Conservation (phyloP, 2,329 filamentous ascomycete species). For the Trichoderma breve region DNA sequence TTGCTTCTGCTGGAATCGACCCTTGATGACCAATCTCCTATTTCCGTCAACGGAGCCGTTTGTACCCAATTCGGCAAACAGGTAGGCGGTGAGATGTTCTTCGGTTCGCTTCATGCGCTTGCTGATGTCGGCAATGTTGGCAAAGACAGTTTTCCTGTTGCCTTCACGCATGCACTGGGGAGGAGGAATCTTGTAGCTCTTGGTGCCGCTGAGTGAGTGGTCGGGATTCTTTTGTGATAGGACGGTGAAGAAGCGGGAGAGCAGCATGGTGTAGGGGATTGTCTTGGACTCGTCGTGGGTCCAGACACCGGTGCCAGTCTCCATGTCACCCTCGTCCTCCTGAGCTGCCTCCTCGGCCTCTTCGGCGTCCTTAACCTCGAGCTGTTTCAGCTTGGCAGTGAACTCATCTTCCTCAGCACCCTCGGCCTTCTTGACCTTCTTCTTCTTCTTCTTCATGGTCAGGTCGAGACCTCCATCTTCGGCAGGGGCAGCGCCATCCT, state of each 20-base stretch:
- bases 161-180: slow-evolving; percentile 99
- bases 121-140: slow-evolving; percentile 98
- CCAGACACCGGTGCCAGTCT: slow-evolving; percentile 89
- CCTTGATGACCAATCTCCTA: slow-evolving; percentile 94
- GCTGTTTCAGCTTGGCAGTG: slow-evolving; percentile 59
- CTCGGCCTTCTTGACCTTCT: slow-evolving; percentile 61
- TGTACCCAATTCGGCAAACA: slow-evolving; percentile 97
- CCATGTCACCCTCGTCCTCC: slow-evolving; percentile 71
- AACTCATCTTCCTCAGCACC: slow-evolving; percentile 62
- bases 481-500: slow-evolving; percentile 38
- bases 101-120: slow-evolving; percentile 99
- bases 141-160: slow-evolving; percentile 99
- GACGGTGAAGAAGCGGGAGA: slow-evolving; percentile 90
- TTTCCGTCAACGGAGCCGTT: slow-evolving; percentile 92
- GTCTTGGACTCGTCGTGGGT: slow-evolving; percentile 72
- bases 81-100: slow-evolving; percentile 94
- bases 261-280: slow-evolving; percentile 81
- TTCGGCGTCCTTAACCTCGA: slow-evolving; percentile 66
- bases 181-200: slow-evolving; percentile 98
- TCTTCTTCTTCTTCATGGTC: slow-evolving; percentile 82
- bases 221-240: slow-evolving; percentile 96
- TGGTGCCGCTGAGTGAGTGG: slow-evolving; percentile 80
- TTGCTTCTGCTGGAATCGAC: slow-evolving; percentile 99
- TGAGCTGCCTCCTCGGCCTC: slow-evolving; percentile 47
- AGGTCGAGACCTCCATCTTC: slow-evolving; percentile 52